A percentile compares a stretch with the other conserved stretches of the same genome.
Conservation (phyloP, 176 grass and related monocot genomes). For the Hordeum vulgare region DNA sequence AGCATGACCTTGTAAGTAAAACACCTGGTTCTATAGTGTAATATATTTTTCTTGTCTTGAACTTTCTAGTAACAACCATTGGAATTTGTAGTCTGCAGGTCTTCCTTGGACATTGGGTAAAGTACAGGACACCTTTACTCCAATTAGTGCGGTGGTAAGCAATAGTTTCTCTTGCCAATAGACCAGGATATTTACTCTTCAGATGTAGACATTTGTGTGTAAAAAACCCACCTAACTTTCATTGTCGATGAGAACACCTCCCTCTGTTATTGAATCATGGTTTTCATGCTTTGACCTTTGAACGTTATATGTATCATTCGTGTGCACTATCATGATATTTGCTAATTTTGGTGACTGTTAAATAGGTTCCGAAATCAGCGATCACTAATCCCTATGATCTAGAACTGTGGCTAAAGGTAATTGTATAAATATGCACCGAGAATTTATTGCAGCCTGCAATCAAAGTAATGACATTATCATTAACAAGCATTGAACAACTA, state of each 20-base stretch:
- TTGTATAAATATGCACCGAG: not conserved
- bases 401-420: constrained; percentile 90
- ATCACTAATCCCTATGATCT: constrained; percentile 71
- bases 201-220: not conserved
- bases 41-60: not conserved
- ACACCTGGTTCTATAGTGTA: not conserved
- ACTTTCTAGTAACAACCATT: not conserved
- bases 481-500: constrained; percentile 6
- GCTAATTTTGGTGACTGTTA: constrained; percentile 12
- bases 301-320: not conserved
- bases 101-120: constrained; percentile 94
- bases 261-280: not conserved
- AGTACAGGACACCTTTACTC: constrained; percentile 94
- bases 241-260: not conserved
- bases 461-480: not conserved
- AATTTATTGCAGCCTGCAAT: not conserved
- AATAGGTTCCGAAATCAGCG: constrained; percentile 73
- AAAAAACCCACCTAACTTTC: not conserved
- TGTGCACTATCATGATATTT: not conserved
- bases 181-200: not conserved
- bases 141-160: constrained; percentile 85
- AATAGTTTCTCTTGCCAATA: constrained; percentile 3
- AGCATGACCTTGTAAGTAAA: not conserved
- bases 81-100: constrained; percentile 56
- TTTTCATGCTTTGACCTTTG: not conserved